Evolutionary conservation across 805 yeast genomes (phyloP), one percentile per base, ranked within the genome.

Genomic region (Priceomyces fermenticarens): DNA sequence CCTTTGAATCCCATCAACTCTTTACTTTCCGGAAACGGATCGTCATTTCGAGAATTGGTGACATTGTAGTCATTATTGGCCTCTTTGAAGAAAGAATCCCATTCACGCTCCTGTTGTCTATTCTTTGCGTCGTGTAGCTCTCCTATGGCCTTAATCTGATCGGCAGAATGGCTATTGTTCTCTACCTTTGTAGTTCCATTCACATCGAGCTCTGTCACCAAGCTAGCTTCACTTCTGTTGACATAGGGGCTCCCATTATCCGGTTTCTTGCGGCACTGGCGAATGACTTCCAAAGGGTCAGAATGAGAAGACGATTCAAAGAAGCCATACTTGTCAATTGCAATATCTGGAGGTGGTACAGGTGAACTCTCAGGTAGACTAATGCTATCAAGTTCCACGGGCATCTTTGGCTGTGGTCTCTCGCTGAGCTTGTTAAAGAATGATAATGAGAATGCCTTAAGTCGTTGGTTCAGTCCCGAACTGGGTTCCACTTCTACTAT

Each of bases 291-390:
- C 8, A 20, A 20, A 20, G 25, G 25, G 25, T 20, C 25, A 20
- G 25, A 20, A 20, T 20, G 8, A 20, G 25, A 20, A 20, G 25
- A 26, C 9, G 25, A 26, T 37, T 51, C 65, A 26, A 75, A 58
- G 48, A 77, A 77, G 1, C 82, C 82, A 53, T 67, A 76, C 46
- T 70, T 60, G 52, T 77, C 81, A 10, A 77, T 63, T 28, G 65
- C 53, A 2, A 34, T 15, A 3, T 5, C 25, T 1, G n/a, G 28
- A 9, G 30, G 33, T 12, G 54, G 56, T 1, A 35, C 36, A 20
- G 13, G 32, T 2, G 20, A 33, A 26, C 30, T 43, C 4, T 31
- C 33, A 4, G 35, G 36, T 4, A 28, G 23, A 4, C 40, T 44
- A 1, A 61, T 50, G 28, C 52, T 55, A 16, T 70, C 73, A 53